A percentile compares a stretch with the other conserved stretches of the same genome.
These are phyloP conservation scores for Salix dunnii DNA, from an alignment of 345 rosid species.

Conservation along the genomic window DNA sequence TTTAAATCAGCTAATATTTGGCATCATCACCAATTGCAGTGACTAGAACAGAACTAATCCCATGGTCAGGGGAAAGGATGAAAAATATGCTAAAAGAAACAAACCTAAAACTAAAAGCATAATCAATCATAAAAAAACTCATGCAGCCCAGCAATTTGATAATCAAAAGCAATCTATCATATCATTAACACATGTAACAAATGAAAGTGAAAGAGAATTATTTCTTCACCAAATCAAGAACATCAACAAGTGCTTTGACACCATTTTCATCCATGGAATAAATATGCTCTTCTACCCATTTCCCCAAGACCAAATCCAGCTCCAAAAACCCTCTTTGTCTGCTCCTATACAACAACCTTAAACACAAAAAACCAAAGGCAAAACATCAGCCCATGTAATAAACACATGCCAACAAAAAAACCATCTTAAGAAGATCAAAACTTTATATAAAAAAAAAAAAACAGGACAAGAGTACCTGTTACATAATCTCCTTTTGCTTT, in stretches of 20 bases:
- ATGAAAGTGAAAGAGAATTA: not conserved
- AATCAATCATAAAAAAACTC: not conserved
- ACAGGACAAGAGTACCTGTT: constrained; percentile 46
- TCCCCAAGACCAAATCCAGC: constrained; percentile 85
- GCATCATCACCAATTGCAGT: not conserved
- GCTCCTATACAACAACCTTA: constrained; percentile 85
- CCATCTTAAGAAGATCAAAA: not conserved
- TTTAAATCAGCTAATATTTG: not conserved
- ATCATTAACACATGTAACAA: not conserved
- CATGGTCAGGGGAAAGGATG: not conserved
- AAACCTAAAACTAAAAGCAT: not conserved
- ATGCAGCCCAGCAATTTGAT: not conserved
- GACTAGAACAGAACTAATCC: not conserved
- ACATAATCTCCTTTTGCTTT: constrained; percentile 62
- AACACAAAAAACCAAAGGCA: not conserved
- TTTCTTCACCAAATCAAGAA: constrained; percentile 67
- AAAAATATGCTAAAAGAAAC: not conserved
- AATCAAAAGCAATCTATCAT: too few relatives aligned
- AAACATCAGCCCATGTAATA: not conserved
- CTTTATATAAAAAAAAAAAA: not conserved
- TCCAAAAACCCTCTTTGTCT: constrained; percentile 91
- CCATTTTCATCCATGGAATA: constrained; percentile 68
- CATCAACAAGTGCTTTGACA: constrained; percentile 67
- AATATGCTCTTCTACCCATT: constrained; percentile 83
- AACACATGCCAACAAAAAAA: not conserved